phyloP scores from a whole-genome alignment of 2,329 filamentous ascomycete genomes.

The Cladosporium sp. region DNA sequence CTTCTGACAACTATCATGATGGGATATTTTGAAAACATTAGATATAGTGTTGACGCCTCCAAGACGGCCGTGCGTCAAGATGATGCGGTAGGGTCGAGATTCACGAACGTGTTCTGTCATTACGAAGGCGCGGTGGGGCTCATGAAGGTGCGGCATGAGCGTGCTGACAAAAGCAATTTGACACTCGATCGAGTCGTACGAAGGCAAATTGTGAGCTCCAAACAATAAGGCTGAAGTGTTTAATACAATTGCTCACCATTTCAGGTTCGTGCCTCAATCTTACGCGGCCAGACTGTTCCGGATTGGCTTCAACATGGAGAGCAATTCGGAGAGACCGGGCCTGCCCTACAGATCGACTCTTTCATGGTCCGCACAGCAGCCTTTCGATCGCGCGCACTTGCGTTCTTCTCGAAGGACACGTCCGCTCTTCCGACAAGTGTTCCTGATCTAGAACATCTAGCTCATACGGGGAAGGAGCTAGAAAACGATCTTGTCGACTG shows the following conservation, averaged over 20 bases:
- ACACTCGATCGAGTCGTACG: constrained; percentile 5
- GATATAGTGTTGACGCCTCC: constrained; percentile 4
- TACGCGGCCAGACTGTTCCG: constrained; percentile 10
- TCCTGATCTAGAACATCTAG: constrained; percentile 6
- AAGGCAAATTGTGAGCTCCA: constrained; percentile 1
- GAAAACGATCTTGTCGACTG: constrained; percentile 8
- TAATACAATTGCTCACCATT: constrained; percentile 13
- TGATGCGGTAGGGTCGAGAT: constrained; percentile 1
- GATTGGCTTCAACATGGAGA: constrained; percentile 14
- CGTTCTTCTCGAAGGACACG: neutral
- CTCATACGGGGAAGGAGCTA: constrained; percentile 4
- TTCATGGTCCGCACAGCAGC: constrained; percentile 12
- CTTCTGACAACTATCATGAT: constrained; percentile 22
- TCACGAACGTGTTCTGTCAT: constrained; percentile 17
- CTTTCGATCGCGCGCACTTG: constrained; percentile 7
- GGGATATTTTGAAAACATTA: constrained; percentile 16
- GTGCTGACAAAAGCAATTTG: constrained; percentile 9
- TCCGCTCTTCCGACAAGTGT: neutral
- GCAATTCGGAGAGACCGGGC: constrained; percentile 14
- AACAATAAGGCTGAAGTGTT: constrained; percentile 11
- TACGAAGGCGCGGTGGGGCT: constrained; percentile 20
- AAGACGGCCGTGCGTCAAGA: neutral
- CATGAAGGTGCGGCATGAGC: constrained; percentile 16
- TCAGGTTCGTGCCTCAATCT: constrained; percentile 14
- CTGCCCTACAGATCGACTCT: constrained; percentile 12